Evolutionary conservation across 257 asterid species (phyloP), one percentile per base, ranked within the genome.

Genomic region (Mentha longifolia): DNA sequence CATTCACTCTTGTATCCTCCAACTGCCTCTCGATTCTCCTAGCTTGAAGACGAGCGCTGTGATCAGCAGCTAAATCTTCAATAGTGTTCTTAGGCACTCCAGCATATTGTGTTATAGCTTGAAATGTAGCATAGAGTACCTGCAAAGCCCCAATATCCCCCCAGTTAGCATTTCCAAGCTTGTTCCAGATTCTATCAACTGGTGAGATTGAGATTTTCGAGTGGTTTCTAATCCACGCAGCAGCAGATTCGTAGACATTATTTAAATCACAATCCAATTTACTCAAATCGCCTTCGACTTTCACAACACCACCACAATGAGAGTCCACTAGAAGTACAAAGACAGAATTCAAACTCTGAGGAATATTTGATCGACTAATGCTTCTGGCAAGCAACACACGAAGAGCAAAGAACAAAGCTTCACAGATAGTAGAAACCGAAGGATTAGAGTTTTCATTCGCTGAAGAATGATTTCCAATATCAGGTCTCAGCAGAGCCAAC

Each of bases 121-220:
- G 96, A 88, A 84, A 95, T 68, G 97, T 92, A 51, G 99, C 89
- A 59, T 85, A 92, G 74, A 95, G 99, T 59, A 82, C 86, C 79
- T 92, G 99, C 62, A 95, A 68, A 72, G 99, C 95, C 55, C 96
- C 99, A 33, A 95, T 86, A 79, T 95, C 99, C 28, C 92, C 93
- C 99, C 98, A 92, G 71, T 95, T 95, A 78, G 99, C 91, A 81
- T 95, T 95, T 67, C 99, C 99, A 54, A 95, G 95, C 91, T 89
- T 89, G 90, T 95, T 95, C 99, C 99, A 95, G 54, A 95, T 82
- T 82, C 84, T 84, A 77, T 89, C 96, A 43, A 89, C 78, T 1
- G 97, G 95, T 33, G 99, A 95, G 74, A 95, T 81, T 68, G 92
- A 52, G 39, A 95, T 82, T 28, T 71, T 79, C 2, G 98, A 80